Base-by-base conservation (phyloP, 2,329 filamentous ascomycete species). In the Paecilomyces fulvus region DNA sequence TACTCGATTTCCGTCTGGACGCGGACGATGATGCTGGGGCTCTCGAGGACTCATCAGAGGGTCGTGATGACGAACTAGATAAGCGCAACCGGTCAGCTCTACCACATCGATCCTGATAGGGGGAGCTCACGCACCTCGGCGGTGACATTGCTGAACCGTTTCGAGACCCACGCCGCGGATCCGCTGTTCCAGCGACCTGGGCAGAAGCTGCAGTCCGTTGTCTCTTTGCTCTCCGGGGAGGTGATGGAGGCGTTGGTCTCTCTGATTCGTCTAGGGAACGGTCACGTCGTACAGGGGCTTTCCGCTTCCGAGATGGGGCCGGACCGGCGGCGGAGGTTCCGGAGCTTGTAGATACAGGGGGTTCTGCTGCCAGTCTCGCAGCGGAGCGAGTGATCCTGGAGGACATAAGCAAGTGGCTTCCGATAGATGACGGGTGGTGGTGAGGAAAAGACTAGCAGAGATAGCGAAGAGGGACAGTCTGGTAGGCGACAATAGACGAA, bases 381-480 rank as follows among this genome's bases (percentile, higher is more conserved):
- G 92, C 88, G 70, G 92, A 94, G 80, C 92, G 90, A 81, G 92
- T 96, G 70, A 94, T 86, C 89, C 92, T 96, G 83, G 86, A 80
- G 84, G 89, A 90, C 91, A 96, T 96, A 86, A 92, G 89, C 87
- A 79, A 73, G 61, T 70, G 69, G 66, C 69, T 70, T 62, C 52
- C 51, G 52, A 28, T 31, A 49, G 52, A 55, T 17, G 56, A 50
- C 49, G 48, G 48, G 56, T 20, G 55, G 56, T 49, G 55, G n/a
- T 43, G n/a, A 17, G 50, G 28, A 37, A 30, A 49, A 56, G 53
- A 52, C 33, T 30, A 59, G 30, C 48, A 48, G 56, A 31, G 54
- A 54, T 43, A 58, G 51, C 52, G 37, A 52, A 58, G 52, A 28
- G 33, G 52, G 23, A 20, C 46, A 56, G 48, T 49, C 48, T 25